These are phyloP conservation scores for Cucurbita pepo DNA, from an alignment of 306 rosid genomes.

Conservation along the genomic window DNA sequence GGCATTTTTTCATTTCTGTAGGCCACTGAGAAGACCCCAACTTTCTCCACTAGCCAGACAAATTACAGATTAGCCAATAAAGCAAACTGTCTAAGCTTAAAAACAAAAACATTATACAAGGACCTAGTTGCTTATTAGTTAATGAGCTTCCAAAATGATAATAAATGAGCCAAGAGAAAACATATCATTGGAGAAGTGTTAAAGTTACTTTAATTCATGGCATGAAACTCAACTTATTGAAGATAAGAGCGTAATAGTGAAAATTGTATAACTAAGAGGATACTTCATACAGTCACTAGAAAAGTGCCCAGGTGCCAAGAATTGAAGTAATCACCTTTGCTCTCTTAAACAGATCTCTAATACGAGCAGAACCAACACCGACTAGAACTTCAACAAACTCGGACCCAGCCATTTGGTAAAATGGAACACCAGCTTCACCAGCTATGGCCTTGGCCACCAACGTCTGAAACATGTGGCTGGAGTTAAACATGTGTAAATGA, in stretches of 20 bases:
- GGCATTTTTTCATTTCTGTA: not conserved
- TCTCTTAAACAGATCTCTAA: constrained; percentile 91
- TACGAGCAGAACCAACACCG: constrained; percentile 99
- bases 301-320: not conserved
- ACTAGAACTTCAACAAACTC: constrained; percentile 97
- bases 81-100: not conserved
- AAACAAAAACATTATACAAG: not conserved
- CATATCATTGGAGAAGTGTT: not conserved
- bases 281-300: not conserved
- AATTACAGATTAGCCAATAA: not conserved
- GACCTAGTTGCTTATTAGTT: not conserved
- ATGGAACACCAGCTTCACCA: constrained; percentile 99
- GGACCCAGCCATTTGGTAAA: constrained; percentile 99
- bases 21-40: not conserved
- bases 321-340: constrained; percentile 57
- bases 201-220: not conserved
- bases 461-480: constrained; percentile 43
- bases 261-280: not conserved
- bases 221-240: not conserved
- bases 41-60: not conserved
- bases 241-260: not conserved
- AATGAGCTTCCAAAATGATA: not conserved
- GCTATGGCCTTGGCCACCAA: constrained; percentile 99
- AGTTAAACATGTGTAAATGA: constrained; percentile 1
- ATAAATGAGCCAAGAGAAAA: not conserved